A percentile compares a stretch with the other conserved stretches of the same genome.
Evolutionary conservation across 164 flowering plant genomes (phyloP).

Genomic region (Umbellularia californica): DNA sequence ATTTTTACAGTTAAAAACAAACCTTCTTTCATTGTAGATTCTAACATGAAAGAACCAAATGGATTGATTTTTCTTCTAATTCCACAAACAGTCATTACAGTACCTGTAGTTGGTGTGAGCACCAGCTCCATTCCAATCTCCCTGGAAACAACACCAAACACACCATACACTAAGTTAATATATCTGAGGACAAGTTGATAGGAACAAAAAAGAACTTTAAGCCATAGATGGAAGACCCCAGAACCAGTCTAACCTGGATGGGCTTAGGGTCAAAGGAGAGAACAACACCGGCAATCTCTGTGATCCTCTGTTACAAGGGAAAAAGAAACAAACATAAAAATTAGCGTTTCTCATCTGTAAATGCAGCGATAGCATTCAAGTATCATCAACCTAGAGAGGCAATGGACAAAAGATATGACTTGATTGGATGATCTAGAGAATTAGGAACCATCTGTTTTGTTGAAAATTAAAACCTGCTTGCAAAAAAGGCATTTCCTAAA

Average conservation of each 20-base stretch:
- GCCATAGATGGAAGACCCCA: neutral
- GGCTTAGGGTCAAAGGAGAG: conserved; percentile 91
- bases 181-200: neutral
- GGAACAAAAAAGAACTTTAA: neutral
- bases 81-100: neutral
- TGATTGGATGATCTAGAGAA: neutral
- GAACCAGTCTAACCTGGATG: conserved; percentile 40
- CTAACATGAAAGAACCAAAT: neutral
- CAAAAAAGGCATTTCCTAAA: neutral
- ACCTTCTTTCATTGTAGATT: too few relatives aligned
- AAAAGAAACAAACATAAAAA: neutral
- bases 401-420: too few relatives aligned
- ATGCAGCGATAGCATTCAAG: neutral
- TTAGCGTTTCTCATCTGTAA: too few relatives aligned
- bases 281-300: conserved; percentile 86
- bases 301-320: conserved; percentile 64
- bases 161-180: neutral
- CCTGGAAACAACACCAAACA: conserved; percentile 33
- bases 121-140: conserved; percentile 97
- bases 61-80: neutral
- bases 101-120: conserved; percentile 95
- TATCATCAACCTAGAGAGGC: too few relatives aligned
- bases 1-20: neutral
- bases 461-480: neutral
- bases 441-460: neutral